Conservation (phyloP, 192 early-diverging fungal genomes). For the Entomortierella beljakovae region DNA sequence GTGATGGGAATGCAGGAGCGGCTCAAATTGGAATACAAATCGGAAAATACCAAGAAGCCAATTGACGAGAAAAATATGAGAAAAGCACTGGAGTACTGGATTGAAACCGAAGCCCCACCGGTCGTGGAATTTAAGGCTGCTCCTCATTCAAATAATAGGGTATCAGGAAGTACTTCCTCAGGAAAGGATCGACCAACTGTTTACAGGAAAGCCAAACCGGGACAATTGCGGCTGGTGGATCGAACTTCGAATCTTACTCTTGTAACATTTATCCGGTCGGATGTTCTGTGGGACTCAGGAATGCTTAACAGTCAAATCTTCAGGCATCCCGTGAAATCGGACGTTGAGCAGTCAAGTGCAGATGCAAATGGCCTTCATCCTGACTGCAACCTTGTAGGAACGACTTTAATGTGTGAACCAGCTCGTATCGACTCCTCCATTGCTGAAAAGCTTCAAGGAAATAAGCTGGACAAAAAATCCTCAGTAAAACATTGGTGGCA, state of each 20-base stretch:
- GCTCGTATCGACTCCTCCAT: constrained; percentile 1
- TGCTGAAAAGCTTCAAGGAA: neutral
- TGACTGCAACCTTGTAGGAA: constrained; percentile 37
- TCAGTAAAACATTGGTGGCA: constrained; percentile 25
- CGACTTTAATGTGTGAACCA: constrained; percentile 28
- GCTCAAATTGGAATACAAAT: neutral
- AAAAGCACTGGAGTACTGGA: constrained; percentile 24
- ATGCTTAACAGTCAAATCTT: constrained; percentile 10
- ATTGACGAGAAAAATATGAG: neutral
- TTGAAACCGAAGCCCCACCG: constrained; percentile 30
- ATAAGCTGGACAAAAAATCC: neutral
- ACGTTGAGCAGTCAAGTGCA: constrained; percentile 2
- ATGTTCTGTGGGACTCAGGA: constrained; percentile 44
- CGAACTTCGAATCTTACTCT: constrained; percentile 29
- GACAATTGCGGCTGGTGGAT: constrained; percentile 43
- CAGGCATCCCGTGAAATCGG: constrained; percentile 22
- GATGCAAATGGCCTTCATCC: constrained; percentile 37
- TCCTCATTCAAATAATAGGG: neutral
- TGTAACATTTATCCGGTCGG: constrained; percentile 41
- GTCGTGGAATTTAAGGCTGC: constrained; percentile 29
- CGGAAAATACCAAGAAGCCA: neutral
- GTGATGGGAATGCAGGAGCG: constrained; percentile 32
- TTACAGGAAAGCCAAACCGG: constrained; percentile 50
- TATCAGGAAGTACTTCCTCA: neutral
- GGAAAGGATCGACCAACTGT: neutral